A percentile compares a stretch with the other conserved stretches of the same genome.
phyloP scores from a whole-genome alignment of 345 rosid genomes.

The Lumnitzera littorea region DNA sequence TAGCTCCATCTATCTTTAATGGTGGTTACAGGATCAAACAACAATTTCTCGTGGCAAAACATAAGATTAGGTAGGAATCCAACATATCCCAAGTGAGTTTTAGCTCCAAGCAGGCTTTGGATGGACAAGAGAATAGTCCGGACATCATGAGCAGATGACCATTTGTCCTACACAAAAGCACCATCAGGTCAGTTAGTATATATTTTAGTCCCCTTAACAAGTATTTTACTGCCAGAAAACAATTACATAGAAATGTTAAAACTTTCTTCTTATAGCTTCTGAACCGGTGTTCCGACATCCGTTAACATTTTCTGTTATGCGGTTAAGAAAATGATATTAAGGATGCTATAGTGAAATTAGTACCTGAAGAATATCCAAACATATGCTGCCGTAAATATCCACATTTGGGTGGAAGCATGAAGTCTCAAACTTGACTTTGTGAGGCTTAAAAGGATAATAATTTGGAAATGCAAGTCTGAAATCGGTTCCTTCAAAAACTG shows the following conservation, averaged over 20 bases:
- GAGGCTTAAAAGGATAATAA: slow-evolving; percentile 91
- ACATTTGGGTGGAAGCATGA: slow-evolving; percentile 95
- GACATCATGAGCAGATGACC: slow-evolving; percentile 99
- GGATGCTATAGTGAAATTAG: not conserved
- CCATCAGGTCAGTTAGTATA: not conserved
- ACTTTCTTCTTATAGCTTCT: no score
- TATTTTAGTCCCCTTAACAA: no score
- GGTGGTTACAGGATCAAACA: not conserved
- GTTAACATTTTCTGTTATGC: no score
- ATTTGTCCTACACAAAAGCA: slow-evolving; percentile 55
- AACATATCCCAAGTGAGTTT: not conserved
- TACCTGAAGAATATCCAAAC: slow-evolving; percentile 99
- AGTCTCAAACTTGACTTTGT: slow-evolving; percentile 86
- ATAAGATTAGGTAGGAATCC: not conserved
- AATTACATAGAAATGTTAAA: no score
- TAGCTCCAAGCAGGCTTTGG: slow-evolving; percentile 96
- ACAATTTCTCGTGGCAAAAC: not conserved
- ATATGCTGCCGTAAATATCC: slow-evolving; percentile 78
- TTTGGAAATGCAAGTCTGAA: slow-evolving; percentile 75
- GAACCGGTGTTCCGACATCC: no score
- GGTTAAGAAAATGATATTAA: no score
- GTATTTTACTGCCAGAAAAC: no score
- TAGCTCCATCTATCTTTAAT: no score
- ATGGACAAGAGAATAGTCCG: slow-evolving; percentile 76
- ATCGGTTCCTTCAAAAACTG: slow-evolving; percentile 89